These are phyloP conservation scores for Pezicula radicicola DNA, from an alignment of 2,329 filamentous ascomycete genomes.

Conservation along the genomic window DNA sequence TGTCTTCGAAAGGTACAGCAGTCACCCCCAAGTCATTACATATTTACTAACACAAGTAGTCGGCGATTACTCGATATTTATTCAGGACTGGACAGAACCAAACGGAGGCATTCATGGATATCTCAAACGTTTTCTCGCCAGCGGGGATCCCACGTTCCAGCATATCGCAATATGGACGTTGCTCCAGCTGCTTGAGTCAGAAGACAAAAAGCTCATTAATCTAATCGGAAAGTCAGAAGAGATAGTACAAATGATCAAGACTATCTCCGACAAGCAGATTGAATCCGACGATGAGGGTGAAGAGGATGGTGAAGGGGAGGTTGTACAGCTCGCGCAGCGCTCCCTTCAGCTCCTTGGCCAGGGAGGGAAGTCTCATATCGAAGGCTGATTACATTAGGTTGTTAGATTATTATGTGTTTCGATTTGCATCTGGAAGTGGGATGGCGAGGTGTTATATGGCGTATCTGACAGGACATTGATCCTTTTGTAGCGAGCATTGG, in stretches of 20 bases:
- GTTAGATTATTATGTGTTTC: conserved; percentile 24
- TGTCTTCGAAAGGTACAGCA: conserved; percentile 87
- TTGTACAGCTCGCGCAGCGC: conserved; percentile 84
- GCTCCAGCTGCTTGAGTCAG: conserved; percentile 90
- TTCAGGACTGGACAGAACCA: conserved; percentile 89
- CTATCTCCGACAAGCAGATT: conserved; percentile 84
- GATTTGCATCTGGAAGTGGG: conserved; percentile 26
- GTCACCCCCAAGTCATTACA: conserved; percentile 1
- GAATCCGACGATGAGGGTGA: conserved; percentile 84
- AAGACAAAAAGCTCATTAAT: conserved; percentile 83
- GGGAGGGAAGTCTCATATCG: conserved; percentile 76
- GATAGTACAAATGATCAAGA: conserved; percentile 86
- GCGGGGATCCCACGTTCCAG: conserved; percentile 95
- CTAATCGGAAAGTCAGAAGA: conserved; percentile 88
- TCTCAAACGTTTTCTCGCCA: conserved; percentile 86
- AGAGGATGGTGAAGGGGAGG: conserved; percentile 89
- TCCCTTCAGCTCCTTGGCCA: conserved; percentile 85
- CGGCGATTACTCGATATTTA: conserved; percentile 93
- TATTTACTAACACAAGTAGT: conserved; percentile 53
- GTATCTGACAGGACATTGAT: conserved; percentile 24
- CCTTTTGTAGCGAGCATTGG: conserved; percentile 31
- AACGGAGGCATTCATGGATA: conserved; percentile 96
- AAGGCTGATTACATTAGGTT: conserved; percentile 52
- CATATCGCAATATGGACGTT: conserved; percentile 99
- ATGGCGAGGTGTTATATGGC: conserved; percentile 31